Conservation (phyloP, 345 rosid species). For the Anastatica hierochuntica region DNA sequence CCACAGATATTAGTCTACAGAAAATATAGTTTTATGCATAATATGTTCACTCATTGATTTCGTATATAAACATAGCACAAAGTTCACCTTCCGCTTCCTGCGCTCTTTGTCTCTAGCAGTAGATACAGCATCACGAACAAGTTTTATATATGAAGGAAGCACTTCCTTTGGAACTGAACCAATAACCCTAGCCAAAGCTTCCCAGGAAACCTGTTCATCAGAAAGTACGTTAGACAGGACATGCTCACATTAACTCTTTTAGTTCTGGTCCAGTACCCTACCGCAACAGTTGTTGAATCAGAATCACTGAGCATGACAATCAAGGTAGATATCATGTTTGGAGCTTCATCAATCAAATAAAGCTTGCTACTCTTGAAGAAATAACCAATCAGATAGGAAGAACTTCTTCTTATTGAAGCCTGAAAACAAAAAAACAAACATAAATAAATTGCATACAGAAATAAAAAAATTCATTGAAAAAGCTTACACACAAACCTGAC, state of each 20-base stretch:
- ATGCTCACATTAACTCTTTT: neutral
- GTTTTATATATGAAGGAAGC: conserved; percentile 77
- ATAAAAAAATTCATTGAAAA: neutral
- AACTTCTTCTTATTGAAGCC: conserved; percentile 85
- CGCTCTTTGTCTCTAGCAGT: conserved; percentile 93
- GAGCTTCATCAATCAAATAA: conserved; percentile 90
- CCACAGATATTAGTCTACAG: neutral
- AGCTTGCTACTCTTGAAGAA: conserved; percentile 87
- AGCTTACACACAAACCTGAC: conserved; percentile 42
- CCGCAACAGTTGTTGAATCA: conserved; percentile 71
- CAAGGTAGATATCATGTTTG: conserved; percentile 82
- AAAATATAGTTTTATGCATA: neutral
- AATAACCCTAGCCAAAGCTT: conserved; percentile 78
- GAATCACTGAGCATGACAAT: conserved; percentile 85
- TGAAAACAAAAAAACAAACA: conserved; percentile 27
- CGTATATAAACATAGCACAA: neutral
- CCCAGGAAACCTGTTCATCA: conserved; percentile 73
- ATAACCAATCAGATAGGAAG: conserved; percentile 81
- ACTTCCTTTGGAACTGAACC: conserved; percentile 90
- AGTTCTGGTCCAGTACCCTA: conserved; percentile 26
- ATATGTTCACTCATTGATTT: neutral
- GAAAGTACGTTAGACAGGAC: conserved; percentile 18
- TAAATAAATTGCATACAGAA: conserved; percentile 4
- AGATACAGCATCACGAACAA: conserved; percentile 91
- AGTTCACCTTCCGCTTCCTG: conserved; percentile 65